Base-by-base conservation (phyloP, 352 stramenopile genomes). In the Phytophthora hybrid region DNA sequence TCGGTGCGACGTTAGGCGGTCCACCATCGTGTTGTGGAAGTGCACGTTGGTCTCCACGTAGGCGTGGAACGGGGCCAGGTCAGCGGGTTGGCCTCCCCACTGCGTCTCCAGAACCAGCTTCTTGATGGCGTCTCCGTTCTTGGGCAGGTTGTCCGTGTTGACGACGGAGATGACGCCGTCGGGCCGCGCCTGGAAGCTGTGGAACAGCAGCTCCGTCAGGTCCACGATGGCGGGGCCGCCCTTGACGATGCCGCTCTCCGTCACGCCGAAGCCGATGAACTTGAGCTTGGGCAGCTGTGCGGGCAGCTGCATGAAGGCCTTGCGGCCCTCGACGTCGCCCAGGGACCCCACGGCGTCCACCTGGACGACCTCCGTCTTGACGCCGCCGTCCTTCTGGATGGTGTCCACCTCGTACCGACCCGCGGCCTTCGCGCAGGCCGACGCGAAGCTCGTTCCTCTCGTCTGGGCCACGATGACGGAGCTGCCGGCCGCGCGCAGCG, bases 11-110 rank as follows among this genome's bases (percentile, higher is more conserved):
- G 84, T 93, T 29, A 96, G 77, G n/a, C 89, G 78, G 46, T 95
- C 89, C 13, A 96, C 89, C 87, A 96, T 96, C 3, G 88, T 92
- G 70, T 94, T 95, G 78, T 96, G 87, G 55, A 94, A 96, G 14
- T 82, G 71, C 49, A 94, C 86, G 3, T 88, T 80, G 10, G 61
- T 32, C 2, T 61, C 58, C n/a, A 93, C n/a, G 58, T 89, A 92
- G 5, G 52, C 51, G 1, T 46, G 53, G 51, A 92, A 88, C 19
- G 72, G 34, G 44, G 55, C 16, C 1, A 59, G 23, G 14, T 77
- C 65, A 39, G 13, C 21, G 5, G 53, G 46, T 31, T 82, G 77
- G 5, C 62, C 55, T 13, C 21, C 23, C 73, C 74, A 87, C 1
- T 78, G 60, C 47, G 67, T 66, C 37, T 74, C 61, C 7, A 73